A percentile compares a stretch with the other conserved stretches of the same genome.
Conservation (phyloP, 345 rosid species). For the Arabis hirsuta region DNA sequence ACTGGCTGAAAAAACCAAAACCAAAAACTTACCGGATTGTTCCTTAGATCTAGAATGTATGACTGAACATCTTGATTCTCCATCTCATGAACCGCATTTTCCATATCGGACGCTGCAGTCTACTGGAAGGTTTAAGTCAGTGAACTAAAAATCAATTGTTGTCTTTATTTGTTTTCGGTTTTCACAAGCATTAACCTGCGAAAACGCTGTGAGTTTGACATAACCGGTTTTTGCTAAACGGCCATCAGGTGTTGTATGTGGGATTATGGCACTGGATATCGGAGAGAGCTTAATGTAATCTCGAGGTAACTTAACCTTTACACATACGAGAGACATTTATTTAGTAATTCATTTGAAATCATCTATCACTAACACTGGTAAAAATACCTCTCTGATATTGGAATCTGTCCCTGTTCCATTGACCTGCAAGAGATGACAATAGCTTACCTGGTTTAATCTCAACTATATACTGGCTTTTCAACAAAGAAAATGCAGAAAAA, state of each 20-base stretch:
- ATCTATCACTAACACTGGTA: neutral
- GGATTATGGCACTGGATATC: constrained; percentile 78
- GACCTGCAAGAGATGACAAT: constrained; percentile 50
- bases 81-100: constrained; percentile 67
- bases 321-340: constrained; percentile 30
- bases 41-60: constrained; percentile 82
- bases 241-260: constrained; percentile 75
- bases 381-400: constrained; percentile 62
- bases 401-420: constrained; percentile 48
- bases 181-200: constrained; percentile 59
- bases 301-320: constrained; percentile 73
- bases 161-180: neutral
- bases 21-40: constrained; percentile 65
- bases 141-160: constrained; percentile 4
- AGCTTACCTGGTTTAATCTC: constrained; percentile 6
- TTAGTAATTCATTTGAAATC: neutral
- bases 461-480: neutral
- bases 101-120: constrained; percentile 87
- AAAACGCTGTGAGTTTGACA: constrained; percentile 73
- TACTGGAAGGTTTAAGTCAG: constrained; percentile 40
- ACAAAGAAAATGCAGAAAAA: neutral
- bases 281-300: constrained; percentile 81
- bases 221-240: constrained; percentile 72
- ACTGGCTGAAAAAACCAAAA: neutral
- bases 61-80: constrained; percentile 76